A percentile compares a stretch with the other conserved stretches of the same genome.
These are phyloP conservation scores for Colletotrichum euphorbiae DNA, from an alignment of 2,329 filamentous ascomycete genomes.

Conservation along the genomic window DNA sequence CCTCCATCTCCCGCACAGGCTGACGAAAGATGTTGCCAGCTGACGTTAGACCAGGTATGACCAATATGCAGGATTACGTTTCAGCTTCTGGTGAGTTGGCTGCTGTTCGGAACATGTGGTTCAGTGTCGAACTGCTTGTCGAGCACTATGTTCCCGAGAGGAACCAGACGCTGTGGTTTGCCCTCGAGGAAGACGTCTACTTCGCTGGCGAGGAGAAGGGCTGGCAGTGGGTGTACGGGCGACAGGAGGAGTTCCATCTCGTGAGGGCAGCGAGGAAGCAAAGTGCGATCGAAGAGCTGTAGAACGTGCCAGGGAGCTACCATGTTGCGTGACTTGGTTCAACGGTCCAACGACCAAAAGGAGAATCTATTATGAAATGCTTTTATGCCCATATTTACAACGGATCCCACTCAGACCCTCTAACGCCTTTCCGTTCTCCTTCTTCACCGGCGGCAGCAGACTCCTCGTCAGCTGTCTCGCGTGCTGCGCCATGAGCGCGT, in stretches of 20 bases:
- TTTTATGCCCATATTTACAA: conserved; percentile 37
- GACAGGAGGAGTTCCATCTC: conserved; percentile 59
- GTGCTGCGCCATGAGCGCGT: conserved; percentile 87
- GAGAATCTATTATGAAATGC: conserved; percentile 32
- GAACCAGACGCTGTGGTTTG: conserved; percentile 58
- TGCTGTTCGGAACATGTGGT: conserved; percentile 58
- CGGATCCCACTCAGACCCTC: neutral
- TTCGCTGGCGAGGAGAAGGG: conserved; percentile 51
- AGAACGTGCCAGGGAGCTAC: neutral
- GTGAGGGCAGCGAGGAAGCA: conserved; percentile 41
- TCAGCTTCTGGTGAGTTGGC: conserved; percentile 60
- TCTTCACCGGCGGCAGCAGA: conserved; percentile 38
- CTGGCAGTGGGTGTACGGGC: conserved; percentile 63
- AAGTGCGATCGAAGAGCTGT: conserved; percentile 25
- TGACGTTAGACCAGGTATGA: conserved; percentile 55
- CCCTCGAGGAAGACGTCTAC: conserved; percentile 63
- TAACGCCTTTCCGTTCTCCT: conserved; percentile 27
- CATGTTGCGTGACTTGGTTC: neutral
- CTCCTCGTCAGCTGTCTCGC: conserved; percentile 55
- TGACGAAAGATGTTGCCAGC: neutral
- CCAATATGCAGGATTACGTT: conserved; percentile 61
- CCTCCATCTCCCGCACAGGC: too few species aligned
- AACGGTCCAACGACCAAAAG: conserved; percentile 4
- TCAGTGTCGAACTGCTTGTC: conserved; percentile 63
- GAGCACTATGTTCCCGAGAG: conserved; percentile 59